A percentile compares a stretch with the other conserved stretches of the same genome.
These are phyloP conservation scores for Tetrapisispora fleetii DNA, from an alignment of 805 yeast genomes.

Conservation along the genomic window DNA sequence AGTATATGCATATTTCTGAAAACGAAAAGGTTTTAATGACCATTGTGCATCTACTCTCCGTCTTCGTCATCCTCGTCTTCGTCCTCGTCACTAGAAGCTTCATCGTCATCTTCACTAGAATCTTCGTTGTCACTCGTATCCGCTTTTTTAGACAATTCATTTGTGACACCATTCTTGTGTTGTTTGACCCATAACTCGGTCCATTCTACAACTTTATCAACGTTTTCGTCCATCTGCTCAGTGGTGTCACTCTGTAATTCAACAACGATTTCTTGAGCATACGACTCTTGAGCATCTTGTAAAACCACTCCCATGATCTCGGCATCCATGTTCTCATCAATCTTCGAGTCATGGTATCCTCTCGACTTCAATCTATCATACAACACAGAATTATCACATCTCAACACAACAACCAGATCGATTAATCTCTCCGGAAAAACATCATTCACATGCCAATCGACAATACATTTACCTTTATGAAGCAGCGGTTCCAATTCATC, in stretches of 20 bases:
- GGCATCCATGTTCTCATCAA: conserved; percentile 87
- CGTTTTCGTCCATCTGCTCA: conserved; percentile 76
- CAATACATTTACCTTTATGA: conserved; percentile 74
- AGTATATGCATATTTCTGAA: neutral
- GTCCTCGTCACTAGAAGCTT: conserved; percentile 2
- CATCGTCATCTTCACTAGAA: neutral
- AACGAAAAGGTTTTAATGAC: neutral
- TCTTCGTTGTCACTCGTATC: neutral
- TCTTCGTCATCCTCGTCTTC: neutral
- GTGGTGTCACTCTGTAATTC: conserved; percentile 63
- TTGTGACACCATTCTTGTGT: conserved; percentile 50
- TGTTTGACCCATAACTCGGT: conserved; percentile 61
- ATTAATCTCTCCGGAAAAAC: conserved; percentile 87
- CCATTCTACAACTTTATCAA: conserved; percentile 70
- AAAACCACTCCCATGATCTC: conserved; percentile 91
- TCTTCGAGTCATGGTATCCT: conserved; percentile 69
- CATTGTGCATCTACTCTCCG: conserved; percentile 1
- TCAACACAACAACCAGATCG: conserved; percentile 82
- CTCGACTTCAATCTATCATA: conserved; percentile 69
- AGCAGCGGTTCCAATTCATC: conserved; percentile 73
- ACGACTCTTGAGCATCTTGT: conserved; percentile 79
- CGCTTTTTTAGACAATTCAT: conserved; percentile 30
- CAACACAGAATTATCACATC: conserved; percentile 62
- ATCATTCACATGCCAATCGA: conserved; percentile 98
- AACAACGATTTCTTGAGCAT: conserved; percentile 71